Evolutionary conservation across 192 early-diverging fungal species (phyloP), one percentile per base, ranked within the genome.

Genomic region (Umbelopsis vinacea): DNA sequence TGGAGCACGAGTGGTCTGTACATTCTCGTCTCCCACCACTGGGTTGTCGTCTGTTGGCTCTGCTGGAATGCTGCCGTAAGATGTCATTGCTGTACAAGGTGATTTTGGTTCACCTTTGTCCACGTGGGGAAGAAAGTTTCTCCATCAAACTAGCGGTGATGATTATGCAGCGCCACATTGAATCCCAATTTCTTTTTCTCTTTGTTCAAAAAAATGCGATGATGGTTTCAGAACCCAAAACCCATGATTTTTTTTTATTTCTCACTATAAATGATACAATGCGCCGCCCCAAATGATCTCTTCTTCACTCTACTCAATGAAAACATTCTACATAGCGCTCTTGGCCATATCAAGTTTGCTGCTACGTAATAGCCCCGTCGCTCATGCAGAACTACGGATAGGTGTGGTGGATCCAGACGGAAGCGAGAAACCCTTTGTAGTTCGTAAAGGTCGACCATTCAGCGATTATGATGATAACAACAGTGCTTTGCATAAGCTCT

Each of bases 21-120:
- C 19, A 63, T 0, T 38, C 15, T n/a, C 29, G 0, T 14, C 54
- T 24, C 12, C 14, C 15, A 35, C 6, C 9, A 11, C 12, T 11
- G 8, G 57, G 35, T 12, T n/a, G 6, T 29, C 33, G 33, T 37
- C 57, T 2, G 17, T 37, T 1, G 23, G 24, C 12, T 63, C 57
- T 7, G 57, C 26, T 3, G 57, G 57, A 37, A 63, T 63, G 57
- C 57, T 63, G 17, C 57, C 57, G 33, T 63, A 63, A 2, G 57
- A 63, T n/a, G 57, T 35, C 57, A 63, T 63, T 3, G 23, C 33
- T 15, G 48, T 50, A 17, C n/a, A 63, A 35, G 17, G 35, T 33
- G 29, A 22, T 35, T 35, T 12, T 19, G 19, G 4, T 26, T n/a
- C 29, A 35, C 5, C 26, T n/a, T n/a, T 37, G 24, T 63, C 15